A percentile compares a stretch with the other conserved stretches of the same genome.
Evolutionary conservation across 2,329 filamentous ascomycete species (phyloP).

Genomic region (Xylaria sp.): DNA sequence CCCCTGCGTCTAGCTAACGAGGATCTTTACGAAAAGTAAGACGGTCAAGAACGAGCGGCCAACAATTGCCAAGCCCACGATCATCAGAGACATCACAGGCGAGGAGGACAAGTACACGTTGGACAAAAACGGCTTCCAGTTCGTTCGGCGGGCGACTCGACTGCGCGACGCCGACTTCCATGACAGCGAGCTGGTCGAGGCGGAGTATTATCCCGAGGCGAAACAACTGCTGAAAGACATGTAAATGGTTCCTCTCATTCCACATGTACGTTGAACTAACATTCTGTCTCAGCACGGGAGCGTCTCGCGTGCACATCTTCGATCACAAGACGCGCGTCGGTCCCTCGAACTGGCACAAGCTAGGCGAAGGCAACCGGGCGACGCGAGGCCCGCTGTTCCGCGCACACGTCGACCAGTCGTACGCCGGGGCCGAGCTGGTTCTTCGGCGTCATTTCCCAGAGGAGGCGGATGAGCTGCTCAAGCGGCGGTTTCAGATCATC

Average conservation of each 20-base stretch:
- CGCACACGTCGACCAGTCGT: slow-evolving; percentile 54
- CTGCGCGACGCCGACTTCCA: slow-evolving; percentile 48
- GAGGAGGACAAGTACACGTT: slow-evolving; percentile 54
- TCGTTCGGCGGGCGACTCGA: slow-evolving; percentile 46
- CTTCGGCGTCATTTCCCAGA: slow-evolving; percentile 48
- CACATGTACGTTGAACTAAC: slow-evolving; percentile 29
- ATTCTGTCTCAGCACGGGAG: slow-evolving; percentile 59
- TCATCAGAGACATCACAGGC: slow-evolving; percentile 53
- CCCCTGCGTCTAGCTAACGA: slow-evolving; percentile 4
- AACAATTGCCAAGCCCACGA: slow-evolving; percentile 55
- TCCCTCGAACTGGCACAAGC: slow-evolving; percentile 68
- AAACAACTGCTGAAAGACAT: slow-evolving; percentile 70
- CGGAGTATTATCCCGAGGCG: slow-evolving; percentile 77
- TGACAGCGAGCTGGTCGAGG: slow-evolving; percentile 68
- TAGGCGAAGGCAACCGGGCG: slow-evolving; percentile 69
- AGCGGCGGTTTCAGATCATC: slow-evolving; percentile 49
- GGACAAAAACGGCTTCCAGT: slow-evolving; percentile 56
- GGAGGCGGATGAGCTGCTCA: slow-evolving; percentile 49
- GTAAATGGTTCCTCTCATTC: slow-evolving; percentile 45
- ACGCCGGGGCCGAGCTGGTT: slow-evolving; percentile 51
- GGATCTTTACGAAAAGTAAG: slow-evolving; percentile 35
- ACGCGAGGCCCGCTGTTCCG: slow-evolving; percentile 46
- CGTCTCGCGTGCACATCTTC: slow-evolving; percentile 72
- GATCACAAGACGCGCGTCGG: slow-evolving; percentile 75
- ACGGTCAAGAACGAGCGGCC: slow-evolving; percentile 56